Conservation (phyloP, 495 filamentous ascomycete species). For the Aspergillus incahuasiensis region DNA sequence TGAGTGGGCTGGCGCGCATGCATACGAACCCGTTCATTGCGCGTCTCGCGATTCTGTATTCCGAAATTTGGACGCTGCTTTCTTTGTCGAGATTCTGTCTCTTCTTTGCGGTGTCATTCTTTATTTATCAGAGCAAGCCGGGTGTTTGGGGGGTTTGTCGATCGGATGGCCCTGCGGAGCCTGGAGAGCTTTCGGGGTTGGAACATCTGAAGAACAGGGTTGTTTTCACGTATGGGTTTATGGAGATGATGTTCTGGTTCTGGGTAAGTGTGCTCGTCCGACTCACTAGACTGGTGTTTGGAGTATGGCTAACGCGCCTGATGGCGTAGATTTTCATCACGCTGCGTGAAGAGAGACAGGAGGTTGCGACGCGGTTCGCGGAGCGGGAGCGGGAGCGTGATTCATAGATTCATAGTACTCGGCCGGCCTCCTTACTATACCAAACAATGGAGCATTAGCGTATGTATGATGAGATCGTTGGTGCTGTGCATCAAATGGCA, state of each 20-base stretch:
- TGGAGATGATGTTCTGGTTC: constrained; percentile 85
- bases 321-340: constrained; percentile 41
- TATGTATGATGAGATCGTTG: not conserved
- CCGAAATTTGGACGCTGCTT: constrained; percentile 74
- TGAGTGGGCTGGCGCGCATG: constrained; percentile 12
- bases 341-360: constrained; percentile 43
- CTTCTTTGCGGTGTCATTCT: constrained; percentile 62
- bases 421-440: not conserved
- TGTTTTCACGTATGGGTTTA: constrained; percentile 76
- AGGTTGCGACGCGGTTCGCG: constrained; percentile 31
- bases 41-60: constrained; percentile 47
- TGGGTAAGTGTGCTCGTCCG: constrained; percentile 54
- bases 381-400: constrained; percentile 32
- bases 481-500: not conserved
- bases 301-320: constrained; percentile 35
- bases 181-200: constrained; percentile 32
- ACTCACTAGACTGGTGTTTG: constrained; percentile 16
- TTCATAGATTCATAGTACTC: constrained; percentile 6
- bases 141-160: constrained; percentile 29
- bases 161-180: constrained; percentile 4
- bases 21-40: constrained; percentile 24
- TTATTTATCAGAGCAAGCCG: constrained; percentile 59
- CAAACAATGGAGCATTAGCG: not conserved
- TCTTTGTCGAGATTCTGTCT: constrained; percentile 61
- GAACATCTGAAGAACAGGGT: constrained; percentile 71